phyloP scores from a whole-genome alignment of 2,329 filamentous ascomycete genomes.

The Ophiocordyceps camponoti-floridani region DNA sequence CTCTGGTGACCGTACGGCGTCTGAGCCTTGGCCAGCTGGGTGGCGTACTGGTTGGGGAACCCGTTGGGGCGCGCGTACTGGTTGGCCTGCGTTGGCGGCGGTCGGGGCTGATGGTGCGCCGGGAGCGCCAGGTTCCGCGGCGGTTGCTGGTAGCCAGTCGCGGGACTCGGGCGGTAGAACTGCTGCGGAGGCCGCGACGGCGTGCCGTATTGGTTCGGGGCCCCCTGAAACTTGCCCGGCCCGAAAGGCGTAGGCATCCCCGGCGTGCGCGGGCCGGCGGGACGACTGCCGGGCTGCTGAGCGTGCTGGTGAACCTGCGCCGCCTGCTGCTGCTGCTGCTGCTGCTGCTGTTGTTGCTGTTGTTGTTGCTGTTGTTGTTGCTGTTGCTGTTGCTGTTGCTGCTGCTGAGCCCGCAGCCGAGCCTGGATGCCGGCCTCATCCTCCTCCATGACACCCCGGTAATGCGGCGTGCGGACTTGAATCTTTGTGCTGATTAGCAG shows the following conservation, averaged over 20 bases:
- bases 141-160: conserved; percentile 27
- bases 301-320: conserved; percentile 3
- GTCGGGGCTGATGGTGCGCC: conserved; percentile 11
- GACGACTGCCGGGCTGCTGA: conserved; percentile 15
- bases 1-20: conserved; percentile 32
- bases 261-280: conserved; percentile 19
- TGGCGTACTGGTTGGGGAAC: conserved; percentile 26
- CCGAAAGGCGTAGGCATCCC: conserved; percentile 22
- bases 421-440: conserved; percentile 47
- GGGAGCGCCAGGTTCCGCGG: conserved; percentile 12
- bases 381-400: conserved; percentile 6
- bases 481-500: conserved; percentile 68
- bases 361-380: conserved; percentile 15
- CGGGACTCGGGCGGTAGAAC: conserved; percentile 17
- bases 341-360: conserved; percentile 1
- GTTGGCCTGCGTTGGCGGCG: conserved; percentile 20
- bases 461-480: conserved; percentile 53
- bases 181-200: conserved; percentile 26
- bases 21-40: conserved; percentile 32
- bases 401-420: conserved; percentile 23
- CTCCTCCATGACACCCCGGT: conserved; percentile 67
- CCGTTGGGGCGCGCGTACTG: conserved; percentile 32
- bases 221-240: conserved; percentile 19
- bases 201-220: conserved; percentile 26
- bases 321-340: conserved; percentile 16